Base-by-base conservation (phyloP, 228 moss, liverwort and hornwort species). In the Sphagnum fallax region DNA sequence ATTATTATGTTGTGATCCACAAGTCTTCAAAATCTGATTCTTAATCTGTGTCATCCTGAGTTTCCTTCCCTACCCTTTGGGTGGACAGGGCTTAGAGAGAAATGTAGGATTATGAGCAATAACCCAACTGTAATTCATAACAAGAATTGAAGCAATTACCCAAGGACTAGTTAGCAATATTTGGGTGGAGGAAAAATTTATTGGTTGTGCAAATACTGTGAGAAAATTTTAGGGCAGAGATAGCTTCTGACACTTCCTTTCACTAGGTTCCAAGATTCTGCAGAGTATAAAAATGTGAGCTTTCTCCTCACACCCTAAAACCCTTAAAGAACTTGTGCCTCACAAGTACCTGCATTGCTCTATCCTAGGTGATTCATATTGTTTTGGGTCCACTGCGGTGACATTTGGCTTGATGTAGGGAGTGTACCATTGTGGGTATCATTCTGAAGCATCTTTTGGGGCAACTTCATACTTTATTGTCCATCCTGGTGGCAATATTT, bases 391-490 rank as follows among this genome's bases (percentile, higher is more conserved):
- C 55, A 55, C 9, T 8, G 12, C 1, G 8, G 12, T 55, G 32
- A 8, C 1, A 55, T 55, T 55, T 55, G 55, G 12, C 8, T 55
- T 0, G 4, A 55, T 8, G 12, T 55, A 92, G 91, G 91, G 90
- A 51, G 83, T 90, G 9, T 90, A 91, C 66, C 79, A 91, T 73
- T 93, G 88, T 69, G 96, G 93, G 59, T 97, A 89, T 75, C 91
- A 91, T 67, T 82, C 89, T n/a, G 89, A 88, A 64, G 65, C 50
- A 52, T 93, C 93, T 6, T 93, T 16, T 72, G 80, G 66, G 64
- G 92, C 85, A 48, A 52, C 86, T 10, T 71, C 90, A 48, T 97
- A 97, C 75, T 82, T 97, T 72, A 87, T 97, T 65, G 75, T 80
- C 47, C 84, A 73, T 15, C 76, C 88, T 6, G 93, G 82, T 8